Percentiles rank a stretch among this genome's conserved stretches.
Conservation (phyloP, 441 rosid genomes). For the Macaranga tanarius region DNA sequence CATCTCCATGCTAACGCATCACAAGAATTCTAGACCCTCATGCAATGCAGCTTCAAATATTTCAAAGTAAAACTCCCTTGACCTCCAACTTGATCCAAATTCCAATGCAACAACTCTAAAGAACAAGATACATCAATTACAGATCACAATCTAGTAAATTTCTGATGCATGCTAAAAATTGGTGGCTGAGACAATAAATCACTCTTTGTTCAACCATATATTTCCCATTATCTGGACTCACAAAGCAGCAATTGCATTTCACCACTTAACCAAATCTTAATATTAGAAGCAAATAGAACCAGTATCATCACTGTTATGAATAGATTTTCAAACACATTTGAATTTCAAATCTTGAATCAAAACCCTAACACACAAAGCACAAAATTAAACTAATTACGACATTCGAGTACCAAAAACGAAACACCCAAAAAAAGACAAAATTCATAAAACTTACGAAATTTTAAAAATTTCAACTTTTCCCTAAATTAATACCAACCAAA, state of each 20-base stretch:
- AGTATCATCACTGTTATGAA: too few relatives aligned
- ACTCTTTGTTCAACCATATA: neutral
- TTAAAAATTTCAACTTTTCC: constrained; percentile 8
- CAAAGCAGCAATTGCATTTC: neutral
- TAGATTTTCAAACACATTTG: neutral
- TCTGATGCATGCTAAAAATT: neutral
- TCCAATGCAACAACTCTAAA: constrained; percentile 17
- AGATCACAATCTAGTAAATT: neutral
- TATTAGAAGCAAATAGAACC: constrained; percentile 10
- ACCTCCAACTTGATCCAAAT: constrained; percentile 25
- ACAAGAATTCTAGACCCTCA: constrained; percentile 30
- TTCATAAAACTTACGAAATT: constrained; percentile 12
- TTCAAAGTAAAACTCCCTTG: constrained; percentile 14
- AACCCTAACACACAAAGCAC: constrained; percentile 17
- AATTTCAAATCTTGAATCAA: constrained; percentile 22
- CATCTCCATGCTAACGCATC: constrained; percentile 47
- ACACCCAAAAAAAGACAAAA: constrained; percentile 15
- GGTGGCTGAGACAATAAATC: neutral
- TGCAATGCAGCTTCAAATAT: constrained; percentile 29
- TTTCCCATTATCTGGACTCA: neutral
- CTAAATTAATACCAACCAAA: constrained; percentile 27
- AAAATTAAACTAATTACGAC: constrained; percentile 16
- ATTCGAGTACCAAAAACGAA: constrained; percentile 8
- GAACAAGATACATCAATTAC: neutral
- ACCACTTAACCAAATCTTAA: constrained; percentile 7